Percentiles rank a stretch among this genome's conserved stretches.
phyloP scores from a whole-genome alignment of 2,329 filamentous ascomycete species.

The Aspergillus costaricaensis region DNA sequence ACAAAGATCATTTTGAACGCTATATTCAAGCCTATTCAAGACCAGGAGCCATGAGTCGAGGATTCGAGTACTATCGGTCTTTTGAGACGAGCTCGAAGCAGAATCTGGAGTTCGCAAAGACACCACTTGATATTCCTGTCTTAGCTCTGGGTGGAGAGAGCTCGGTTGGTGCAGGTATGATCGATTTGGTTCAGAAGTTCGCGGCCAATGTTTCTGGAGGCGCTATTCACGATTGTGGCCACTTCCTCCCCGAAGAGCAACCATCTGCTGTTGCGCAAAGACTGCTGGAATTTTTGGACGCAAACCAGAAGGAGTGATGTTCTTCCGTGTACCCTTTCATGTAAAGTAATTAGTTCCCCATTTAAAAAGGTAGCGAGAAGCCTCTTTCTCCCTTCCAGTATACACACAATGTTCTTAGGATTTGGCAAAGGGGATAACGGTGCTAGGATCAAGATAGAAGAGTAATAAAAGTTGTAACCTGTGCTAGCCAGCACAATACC shows the following conservation, averaged over 20 bases:
- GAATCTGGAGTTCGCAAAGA: constrained; percentile 24
- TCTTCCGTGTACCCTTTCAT: too few species aligned
- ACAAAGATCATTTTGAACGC: constrained; percentile 18
- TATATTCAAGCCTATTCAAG: constrained; percentile 27
- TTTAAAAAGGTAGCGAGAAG: too few species aligned
- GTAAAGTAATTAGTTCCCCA: too few species aligned
- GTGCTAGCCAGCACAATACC: too few species aligned
- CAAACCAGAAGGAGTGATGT: background rate
- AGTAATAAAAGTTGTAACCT: too few species aligned
- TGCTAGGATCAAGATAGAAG: too few species aligned
- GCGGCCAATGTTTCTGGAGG: constrained; percentile 23
- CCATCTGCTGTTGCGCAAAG: constrained; percentile 20
- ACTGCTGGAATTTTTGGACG: constrained; percentile 20
- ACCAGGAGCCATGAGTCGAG: constrained; percentile 28
- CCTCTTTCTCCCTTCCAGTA: too few species aligned
- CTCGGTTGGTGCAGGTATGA: constrained; percentile 17
- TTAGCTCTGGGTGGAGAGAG: constrained; percentile 20
- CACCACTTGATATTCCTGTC: constrained; percentile 22
- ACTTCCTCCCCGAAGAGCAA: constrained; percentile 31
- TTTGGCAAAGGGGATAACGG: too few species aligned
- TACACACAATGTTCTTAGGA: too few species aligned
- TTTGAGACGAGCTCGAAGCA: constrained; percentile 24
- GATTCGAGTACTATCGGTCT: constrained; percentile 31
- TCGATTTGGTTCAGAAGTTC: constrained; percentile 18
- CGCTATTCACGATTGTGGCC: constrained; percentile 27